Evolutionary conservation across 2,329 filamentous ascomycete species (phyloP).

Genomic region (Moelleriella libera): DNA sequence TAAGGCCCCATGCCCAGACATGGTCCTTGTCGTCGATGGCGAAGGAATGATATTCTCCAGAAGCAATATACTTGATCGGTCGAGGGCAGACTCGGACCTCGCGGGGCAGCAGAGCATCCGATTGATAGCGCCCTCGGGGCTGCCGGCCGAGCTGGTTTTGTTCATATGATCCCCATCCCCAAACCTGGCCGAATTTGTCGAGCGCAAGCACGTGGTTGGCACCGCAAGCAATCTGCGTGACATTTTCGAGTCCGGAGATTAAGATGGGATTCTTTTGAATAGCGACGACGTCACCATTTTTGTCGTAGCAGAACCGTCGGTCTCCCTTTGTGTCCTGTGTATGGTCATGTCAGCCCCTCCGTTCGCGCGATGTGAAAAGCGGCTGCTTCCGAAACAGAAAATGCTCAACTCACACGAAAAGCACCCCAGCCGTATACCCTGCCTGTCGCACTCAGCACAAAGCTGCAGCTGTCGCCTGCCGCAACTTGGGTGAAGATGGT

Average conservation of each 20-base stretch:
- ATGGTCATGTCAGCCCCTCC: too few relatives aligned
- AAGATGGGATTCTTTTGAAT: slow-evolving; percentile 29
- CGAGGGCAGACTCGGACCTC: slow-evolving; percentile 29
- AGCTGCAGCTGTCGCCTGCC: slow-evolving; percentile 61
- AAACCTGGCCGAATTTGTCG: slow-evolving; percentile 21
- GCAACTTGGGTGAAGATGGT: slow-evolving; percentile 51
- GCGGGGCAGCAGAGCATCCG: slow-evolving; percentile 35
- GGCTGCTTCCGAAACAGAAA: too few relatives aligned
- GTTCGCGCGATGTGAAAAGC: too few relatives aligned
- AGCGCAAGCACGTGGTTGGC: slow-evolving; percentile 53
- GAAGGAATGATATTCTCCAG: slow-evolving; percentile 62
- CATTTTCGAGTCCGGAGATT: slow-evolving; percentile 40
- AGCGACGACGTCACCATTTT: slow-evolving; percentile 26
- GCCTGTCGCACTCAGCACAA: slow-evolving; percentile 62
- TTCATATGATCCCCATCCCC: slow-evolving; percentile 24
- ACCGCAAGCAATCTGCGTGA: slow-evolving; percentile 44
- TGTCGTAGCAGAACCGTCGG: slow-evolving; percentile 6
- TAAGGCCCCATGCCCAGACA: slow-evolving; percentile 68
- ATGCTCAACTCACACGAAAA: slow-evolving; percentile 60
- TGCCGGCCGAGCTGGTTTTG: slow-evolving; percentile 38
- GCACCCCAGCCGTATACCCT: slow-evolving; percentile 75
- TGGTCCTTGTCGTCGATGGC: slow-evolving; percentile 52
- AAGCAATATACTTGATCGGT: slow-evolving; percentile 50
- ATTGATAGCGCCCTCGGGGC: slow-evolving; percentile 26
- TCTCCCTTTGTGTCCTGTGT: neutral